phyloP scores from a whole-genome alignment of 352 stramenopile species.

The Peronosclerospora sorghi region DNA sequence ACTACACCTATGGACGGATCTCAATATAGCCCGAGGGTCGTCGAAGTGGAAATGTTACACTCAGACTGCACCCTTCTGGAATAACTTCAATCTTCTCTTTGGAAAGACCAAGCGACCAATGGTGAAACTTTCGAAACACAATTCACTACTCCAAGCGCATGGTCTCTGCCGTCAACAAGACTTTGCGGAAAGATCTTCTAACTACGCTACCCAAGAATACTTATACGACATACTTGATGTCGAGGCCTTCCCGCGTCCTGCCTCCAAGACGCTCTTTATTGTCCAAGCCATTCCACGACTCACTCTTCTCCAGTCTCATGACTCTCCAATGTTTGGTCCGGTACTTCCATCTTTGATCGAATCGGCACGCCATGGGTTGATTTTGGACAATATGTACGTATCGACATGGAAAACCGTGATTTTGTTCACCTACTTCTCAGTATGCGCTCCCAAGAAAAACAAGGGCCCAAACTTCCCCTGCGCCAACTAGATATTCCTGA shows the following conservation, averaged over 20 bases:
- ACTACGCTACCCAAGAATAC: background rate
- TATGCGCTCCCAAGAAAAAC: background rate
- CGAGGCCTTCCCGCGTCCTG: background rate
- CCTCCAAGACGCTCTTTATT: conserved; percentile 1
- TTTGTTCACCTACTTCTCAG: conserved; percentile 4
- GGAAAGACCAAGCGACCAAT: background rate
- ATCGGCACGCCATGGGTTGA: conserved; percentile 1
- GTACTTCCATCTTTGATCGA: background rate
- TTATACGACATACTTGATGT: background rate
- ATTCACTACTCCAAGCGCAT: background rate
- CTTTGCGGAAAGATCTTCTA: background rate
- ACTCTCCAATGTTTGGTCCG: background rate
- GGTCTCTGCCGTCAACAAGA: conserved; percentile 2
- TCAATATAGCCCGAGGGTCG: background rate
- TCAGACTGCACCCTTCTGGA: background rate
- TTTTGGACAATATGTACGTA: background rate
- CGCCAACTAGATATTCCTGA: background rate
- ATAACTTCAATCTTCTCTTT: background rate
- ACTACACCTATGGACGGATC: background rate
- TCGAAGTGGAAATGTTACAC: background rate
- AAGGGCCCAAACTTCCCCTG: background rate
- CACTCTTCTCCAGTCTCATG: background rate
- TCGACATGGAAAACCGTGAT: background rate
- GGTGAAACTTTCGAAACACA: background rate
- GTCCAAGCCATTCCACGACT: background rate